Evolutionary conservation across 495 filamentous ascomycete species (phyloP), one percentile per base, ranked within the genome.

Genomic region (Baudoinia panamericana): DNA sequence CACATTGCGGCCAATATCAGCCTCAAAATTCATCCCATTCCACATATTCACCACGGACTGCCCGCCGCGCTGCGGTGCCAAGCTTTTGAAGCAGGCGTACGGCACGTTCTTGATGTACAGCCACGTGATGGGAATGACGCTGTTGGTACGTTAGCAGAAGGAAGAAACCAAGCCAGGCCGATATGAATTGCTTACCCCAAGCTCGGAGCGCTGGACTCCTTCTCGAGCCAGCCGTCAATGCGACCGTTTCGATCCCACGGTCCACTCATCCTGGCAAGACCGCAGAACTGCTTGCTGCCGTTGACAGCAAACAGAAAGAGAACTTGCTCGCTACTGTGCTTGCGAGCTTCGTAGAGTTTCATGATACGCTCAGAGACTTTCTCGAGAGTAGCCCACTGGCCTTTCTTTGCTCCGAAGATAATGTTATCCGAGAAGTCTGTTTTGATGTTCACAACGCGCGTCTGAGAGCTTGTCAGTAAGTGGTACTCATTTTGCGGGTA

Each of bases 221-320:
- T n/a, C n/a, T n/a, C 30, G 6, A 19, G 17, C 39, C 39, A 42
- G 8, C 39, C 39, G 9, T 42, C 39, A 34, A 33, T 34, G 30
- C 11, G 27, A 13, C 9, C 26, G 12, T 33, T 20, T n/a, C 9
- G 28, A 19, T 34, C 19, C 39, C 39, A 42, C 5, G 39, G 30
- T 6, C 39, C 39, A n/a, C 9, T 25, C 38, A 48, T 30, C 33
- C 43, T 27, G 19, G 39, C 45, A 10, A 48, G 20, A 16, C 39
- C 45, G 33, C 45, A 48, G 34, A 18, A 48, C 10, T 33, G 42
- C 27, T 43, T 43, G 10, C 31, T 16, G 17, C 33, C 29, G 20
- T 48, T 48, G 31, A 48, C 20, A 10, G 45, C 31, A 22, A 48
- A 42, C 13, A 48, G n/a, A 18, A 48, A 38, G 16, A 43, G 19